Percentiles rank a stretch among this genome's conserved stretches.
Evolutionary conservation across 1,284 basidiomycete genomes (phyloP).

Genomic region (Microbotryomycetes sp.): DNA sequence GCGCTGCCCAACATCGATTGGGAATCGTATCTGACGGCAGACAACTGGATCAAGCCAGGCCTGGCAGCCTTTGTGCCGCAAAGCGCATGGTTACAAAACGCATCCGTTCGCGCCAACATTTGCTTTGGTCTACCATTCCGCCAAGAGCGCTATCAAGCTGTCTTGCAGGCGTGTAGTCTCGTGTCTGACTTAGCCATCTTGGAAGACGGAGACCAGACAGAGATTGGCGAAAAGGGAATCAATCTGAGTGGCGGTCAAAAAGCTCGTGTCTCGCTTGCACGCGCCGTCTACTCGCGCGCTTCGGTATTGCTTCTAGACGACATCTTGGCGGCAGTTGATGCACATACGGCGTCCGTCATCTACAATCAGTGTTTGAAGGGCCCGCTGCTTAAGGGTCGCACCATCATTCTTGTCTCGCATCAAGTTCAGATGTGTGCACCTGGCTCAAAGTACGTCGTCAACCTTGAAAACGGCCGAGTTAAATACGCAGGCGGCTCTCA

Average conservation of each 20-base stretch:
- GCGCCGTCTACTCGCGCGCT: conserved; percentile 88
- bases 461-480: conserved; percentile 78
- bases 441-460: conserved; percentile 62
- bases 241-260: conserved; percentile 94
- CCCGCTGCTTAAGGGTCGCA: conserved; percentile 68
- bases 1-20: conserved; percentile 43
- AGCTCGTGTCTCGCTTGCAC: conserved; percentile 79
- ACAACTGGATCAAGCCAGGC: conserved; percentile 67
- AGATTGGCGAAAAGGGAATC: conserved; percentile 68
- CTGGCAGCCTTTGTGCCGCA: conserved; percentile 92
- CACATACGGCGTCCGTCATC: conserved; percentile 71
- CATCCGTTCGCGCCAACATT: conserved; percentile 89
- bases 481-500: conserved; percentile 62
- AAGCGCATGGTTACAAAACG: conserved; percentile 78
- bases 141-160: conserved; percentile 65
- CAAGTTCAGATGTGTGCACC: conserved; percentile 71
- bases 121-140: conserved; percentile 78
- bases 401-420: conserved; percentile 80
- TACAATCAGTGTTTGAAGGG: conserved; percentile 76
- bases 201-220: conserved; percentile 88
- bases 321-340: conserved; percentile 55
- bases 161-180: conserved; percentile 67
- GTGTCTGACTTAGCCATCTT: conserved; percentile 76
- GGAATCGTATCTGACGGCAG: conserved; percentile 40
- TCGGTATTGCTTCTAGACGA: conserved; percentile 60